Base-by-base conservation (phyloP, 805 yeast species). In the Spathaspora hagerdaliae region DNA sequence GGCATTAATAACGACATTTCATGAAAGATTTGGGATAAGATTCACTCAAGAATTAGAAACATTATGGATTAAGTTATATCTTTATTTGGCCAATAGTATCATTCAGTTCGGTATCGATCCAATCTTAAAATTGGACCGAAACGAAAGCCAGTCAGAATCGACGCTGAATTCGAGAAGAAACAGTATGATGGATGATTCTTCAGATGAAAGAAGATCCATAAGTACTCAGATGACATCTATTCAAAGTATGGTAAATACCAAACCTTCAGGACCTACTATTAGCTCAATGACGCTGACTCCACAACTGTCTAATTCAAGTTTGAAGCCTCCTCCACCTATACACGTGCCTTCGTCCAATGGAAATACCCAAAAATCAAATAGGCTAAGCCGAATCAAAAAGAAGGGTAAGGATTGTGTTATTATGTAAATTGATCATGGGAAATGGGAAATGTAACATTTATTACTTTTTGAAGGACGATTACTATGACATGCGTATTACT, bases 1-100 rank as follows among this genome's bases (percentile, higher is more conserved):
- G 44, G 89, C 90, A 0, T 68, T 85, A 38, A 69, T 85, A 46
- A 78, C 75, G 54, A 85, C 92, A 0, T 81, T 85, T 52, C 76
- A 77, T 54, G 88, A 83, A 58, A 64, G 90, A 52, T 83, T 83
- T 51, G 73, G 74, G 10, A 51, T 43, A 2, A 62, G 68, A 14
- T 83, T 83, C 58, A 74, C 82, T 11, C 61, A 78, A 19, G 85
- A 82, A 51, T 59, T 83, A 36, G 90, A 85, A 56, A 74, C 79
- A 46, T 77, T 82, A 45, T 85, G 92, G 91, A 78, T 85, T 44
- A 78, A 82, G 55, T 65, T 85, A 19, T 85, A 83, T 64, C 69
- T 83, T 46, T 85, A 81, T 59, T 64, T 85, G 52, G 82, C 90
- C 27, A 84, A 85, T 61, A 75, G 84, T 19, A 74, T 85, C 38